Conservation (phyloP, 441 rosid species). For the Populus hybrid region DNA sequence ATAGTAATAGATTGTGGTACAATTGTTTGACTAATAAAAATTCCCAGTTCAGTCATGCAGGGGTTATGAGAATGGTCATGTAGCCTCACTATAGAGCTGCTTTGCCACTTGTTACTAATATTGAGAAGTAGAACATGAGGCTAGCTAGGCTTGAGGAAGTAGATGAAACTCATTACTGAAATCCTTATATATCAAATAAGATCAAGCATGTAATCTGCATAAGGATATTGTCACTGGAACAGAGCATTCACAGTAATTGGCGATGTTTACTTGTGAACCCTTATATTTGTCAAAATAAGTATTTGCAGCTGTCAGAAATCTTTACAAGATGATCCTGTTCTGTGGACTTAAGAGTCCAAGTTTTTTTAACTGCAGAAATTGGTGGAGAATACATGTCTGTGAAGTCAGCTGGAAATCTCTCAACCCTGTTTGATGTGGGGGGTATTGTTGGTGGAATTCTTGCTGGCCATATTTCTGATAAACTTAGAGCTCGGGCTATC, state of each 20-base stretch:
- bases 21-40: not conserved
- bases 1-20: not conserved
- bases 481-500: slow-evolving; percentile 71
- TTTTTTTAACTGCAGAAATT: slow-evolving; percentile 53
- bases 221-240: not conserved
- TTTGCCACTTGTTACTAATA: not conserved
- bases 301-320: not conserved
- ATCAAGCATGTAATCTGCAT: not conserved
- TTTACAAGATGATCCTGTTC: not conserved
- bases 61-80: not conserved
- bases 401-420: slow-evolving; percentile 90
- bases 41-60: not conserved
- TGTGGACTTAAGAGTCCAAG: not conserved
- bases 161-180: not conserved
- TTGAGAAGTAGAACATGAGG: not conserved
- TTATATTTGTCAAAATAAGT: not conserved
- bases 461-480: slow-evolving; percentile 85
- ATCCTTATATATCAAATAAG: not conserved
- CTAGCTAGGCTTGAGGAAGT: not conserved
- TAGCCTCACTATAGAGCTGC: not conserved
- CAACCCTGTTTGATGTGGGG: slow-evolving; percentile 80
- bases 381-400: slow-evolving; percentile 85
- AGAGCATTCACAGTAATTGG: not conserved
- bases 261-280: not conserved
- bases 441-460: slow-evolving; percentile 84